phyloP scores from a whole-genome alignment of 2,329 filamentous ascomycete genomes.

The Beauveria varroae region DNA sequence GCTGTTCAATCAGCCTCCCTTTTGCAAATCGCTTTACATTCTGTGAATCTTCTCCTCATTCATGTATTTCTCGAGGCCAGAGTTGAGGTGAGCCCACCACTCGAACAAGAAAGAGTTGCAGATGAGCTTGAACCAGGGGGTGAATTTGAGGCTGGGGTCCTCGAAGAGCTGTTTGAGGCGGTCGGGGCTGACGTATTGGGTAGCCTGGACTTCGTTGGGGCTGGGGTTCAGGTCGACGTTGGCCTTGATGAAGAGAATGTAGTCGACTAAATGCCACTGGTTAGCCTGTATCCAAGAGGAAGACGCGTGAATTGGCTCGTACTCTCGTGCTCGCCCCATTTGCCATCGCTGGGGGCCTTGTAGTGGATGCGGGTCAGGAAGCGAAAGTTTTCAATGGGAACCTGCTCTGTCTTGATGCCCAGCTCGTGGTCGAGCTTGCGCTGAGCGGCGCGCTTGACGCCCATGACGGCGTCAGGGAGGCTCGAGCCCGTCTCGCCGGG shows the following conservation, averaged over 20 bases:
- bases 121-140: slow-evolving; percentile 98
- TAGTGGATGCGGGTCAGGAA: slow-evolving; percentile 98
- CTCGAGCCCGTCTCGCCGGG: slow-evolving; percentile 84
- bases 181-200: slow-evolving; percentile 73
- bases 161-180: slow-evolving; percentile 80
- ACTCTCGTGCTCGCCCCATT: slow-evolving; percentile 99
- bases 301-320: slow-evolving; percentile 30
- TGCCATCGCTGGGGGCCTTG: slow-evolving; percentile 91
- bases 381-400: slow-evolving; percentile 83
- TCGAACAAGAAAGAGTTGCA: slow-evolving; percentile 96
- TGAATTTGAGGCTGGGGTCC: slow-evolving; percentile 76
- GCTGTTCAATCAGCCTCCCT: background rate
- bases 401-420: slow-evolving; percentile 81
- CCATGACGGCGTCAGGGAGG: slow-evolving; percentile 70
- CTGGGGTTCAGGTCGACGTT: slow-evolving; percentile 79
- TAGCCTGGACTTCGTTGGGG: slow-evolving; percentile 81
- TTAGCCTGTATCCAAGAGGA: background rate
- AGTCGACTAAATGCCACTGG: slow-evolving; percentile 61
- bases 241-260: slow-evolving; percentile 96
- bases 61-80: slow-evolving; percentile 74
- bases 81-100: slow-evolving; percentile 87
- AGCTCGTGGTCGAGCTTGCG: slow-evolving; percentile 93
- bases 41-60: slow-evolving; percentile 82
- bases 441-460: slow-evolving; percentile 86
- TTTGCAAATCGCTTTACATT: slow-evolving; percentile 46